Evolutionary conservation across 2,329 filamentous ascomycete genomes (phyloP), one percentile per base, ranked within the genome.

Genomic region (Zymoseptoria crescenta): DNA sequence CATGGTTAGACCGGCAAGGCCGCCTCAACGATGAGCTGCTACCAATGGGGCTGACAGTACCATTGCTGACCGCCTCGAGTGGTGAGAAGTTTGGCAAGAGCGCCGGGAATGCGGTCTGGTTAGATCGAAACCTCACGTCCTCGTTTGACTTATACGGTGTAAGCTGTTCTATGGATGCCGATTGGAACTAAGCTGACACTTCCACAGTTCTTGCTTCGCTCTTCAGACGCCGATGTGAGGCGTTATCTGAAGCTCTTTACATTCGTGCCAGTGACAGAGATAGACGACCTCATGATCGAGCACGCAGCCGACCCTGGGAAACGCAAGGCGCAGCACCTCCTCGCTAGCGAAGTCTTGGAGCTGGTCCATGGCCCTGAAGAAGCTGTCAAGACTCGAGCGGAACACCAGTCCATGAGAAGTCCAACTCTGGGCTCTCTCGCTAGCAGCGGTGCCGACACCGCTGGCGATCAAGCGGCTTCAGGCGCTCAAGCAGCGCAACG

Each of bases 31-130:
- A 74, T 2, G 73, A 73, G 7, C 66, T 73, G 20, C 68, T 77
- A 24, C 90, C 92, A 0, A 83, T 93, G 62, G 94, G 94, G 7
- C 87, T 99, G 66, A 97, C 94, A 0, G 91, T 93, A 0, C 94
- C 94, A 0, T 82, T 99, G 1, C 79, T 99, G 45, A 96, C 91
- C 0, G 92, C 93, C 56, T 80, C 89, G 0, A 83, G 88, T 0
- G 94, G 94, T 19, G 85, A 84, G 70, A 99, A 99, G 74, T 92
- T 97, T 67, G 94, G 94, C 55, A 99, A 99, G 77, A 95, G 87
- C 63, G 88, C 91, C 1, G 93, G 92, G 27, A 97, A 97, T 72
- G 92, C 93, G 2, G 76, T 99, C 41, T 99, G 94, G 94, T 82
- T 99, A 2, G 91, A 96, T 72, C 80, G 81, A 56, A 85, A 87